Base-by-base conservation (phyloP, 2,329 filamentous ascomycete species). In the Fusarium hainanense region DNA sequence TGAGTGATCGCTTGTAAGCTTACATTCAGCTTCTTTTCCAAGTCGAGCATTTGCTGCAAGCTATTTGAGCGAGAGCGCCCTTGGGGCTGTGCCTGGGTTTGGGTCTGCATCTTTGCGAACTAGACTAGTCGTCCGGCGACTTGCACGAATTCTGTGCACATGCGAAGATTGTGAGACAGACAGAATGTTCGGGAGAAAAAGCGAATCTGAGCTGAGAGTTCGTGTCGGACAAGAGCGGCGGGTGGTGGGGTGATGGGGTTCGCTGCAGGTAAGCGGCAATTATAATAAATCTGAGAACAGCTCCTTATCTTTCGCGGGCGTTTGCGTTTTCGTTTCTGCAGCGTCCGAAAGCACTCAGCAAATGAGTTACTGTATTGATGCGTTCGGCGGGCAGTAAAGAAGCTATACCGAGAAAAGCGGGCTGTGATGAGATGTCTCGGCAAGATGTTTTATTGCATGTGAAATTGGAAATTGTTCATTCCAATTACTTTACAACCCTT, bases 11-110 rank as follows among this genome's bases (percentile, higher is more conserved):
- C n/a, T 30, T 28, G 25, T 13, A 42, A 47, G 75, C 82, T 80
- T 81, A 89, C 88, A 85, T 87, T 88, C 77, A 81, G 83, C 75
- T 82, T 82, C 74, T 85, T 87, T 74, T 89, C 88, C 54, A 89
- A 78, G 71, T 89, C 86, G 50, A 89, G 81, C 87, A 89, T 89
- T 63, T 81, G 83, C 76, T 88, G 82, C 68, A 89, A 83, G 76
- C 83, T 87, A 74, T 83, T 83, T 66, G 81, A 80, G 63, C 74
- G 73, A 50, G 60, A 13, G 37, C 71, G 73, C 66, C 59, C 65
- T 46, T 72, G 64, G 12, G 67, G 52, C 28, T 64, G 66, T 40
- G 51, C 27, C 7, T 64, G 66, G 40, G 51, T 30, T 9, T 67
- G 67, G 41, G 57, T 32, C 46, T 68, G 64, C 42, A 65, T 32